Evolutionary conservation across 2,329 filamentous ascomycete genomes (phyloP).

Genomic region (Talaromyces verruculosus): DNA sequence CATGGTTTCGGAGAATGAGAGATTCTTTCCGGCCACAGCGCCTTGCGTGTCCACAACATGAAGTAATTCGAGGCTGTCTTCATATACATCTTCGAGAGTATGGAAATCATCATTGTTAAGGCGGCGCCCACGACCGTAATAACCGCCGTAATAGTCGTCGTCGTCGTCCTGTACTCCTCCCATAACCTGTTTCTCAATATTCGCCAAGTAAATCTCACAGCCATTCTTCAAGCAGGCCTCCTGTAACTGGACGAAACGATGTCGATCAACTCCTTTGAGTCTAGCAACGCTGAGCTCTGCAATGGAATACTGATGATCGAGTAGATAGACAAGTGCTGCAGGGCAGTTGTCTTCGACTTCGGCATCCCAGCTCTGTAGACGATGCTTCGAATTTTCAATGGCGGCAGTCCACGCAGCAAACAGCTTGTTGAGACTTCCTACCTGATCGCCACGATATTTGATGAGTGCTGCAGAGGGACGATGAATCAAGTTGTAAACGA

Average conservation of each 20-base stretch:
- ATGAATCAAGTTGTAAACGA: constrained; percentile 56
- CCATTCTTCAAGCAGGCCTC: constrained; percentile 24
- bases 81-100: neutral
- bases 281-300: constrained; percentile 25
- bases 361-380: neutral
- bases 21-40: constrained; percentile 9
- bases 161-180: constrained; percentile 24
- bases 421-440: neutral
- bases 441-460: neutral
- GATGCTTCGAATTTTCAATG: neutral
- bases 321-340: constrained; percentile 25
- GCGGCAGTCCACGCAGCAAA: constrained; percentile 18
- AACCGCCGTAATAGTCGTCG: constrained; percentile 7
- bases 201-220: constrained; percentile 29
- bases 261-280: constrained; percentile 29
- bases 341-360: constrained; percentile 14
- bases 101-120: constrained; percentile 14
- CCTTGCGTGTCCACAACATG: constrained; percentile 19
- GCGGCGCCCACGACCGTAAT: neutral
- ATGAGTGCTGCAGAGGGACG: constrained; percentile 7
- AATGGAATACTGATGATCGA: constrained; percentile 30
- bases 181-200: constrained; percentile 24
- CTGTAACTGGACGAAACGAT: constrained; percentile 22
- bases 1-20: constrained; percentile 15
- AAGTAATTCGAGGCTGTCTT: constrained; percentile 1